phyloP scores from a whole-genome alignment of 441 rosid genomes.

The Populus hybrid region DNA sequence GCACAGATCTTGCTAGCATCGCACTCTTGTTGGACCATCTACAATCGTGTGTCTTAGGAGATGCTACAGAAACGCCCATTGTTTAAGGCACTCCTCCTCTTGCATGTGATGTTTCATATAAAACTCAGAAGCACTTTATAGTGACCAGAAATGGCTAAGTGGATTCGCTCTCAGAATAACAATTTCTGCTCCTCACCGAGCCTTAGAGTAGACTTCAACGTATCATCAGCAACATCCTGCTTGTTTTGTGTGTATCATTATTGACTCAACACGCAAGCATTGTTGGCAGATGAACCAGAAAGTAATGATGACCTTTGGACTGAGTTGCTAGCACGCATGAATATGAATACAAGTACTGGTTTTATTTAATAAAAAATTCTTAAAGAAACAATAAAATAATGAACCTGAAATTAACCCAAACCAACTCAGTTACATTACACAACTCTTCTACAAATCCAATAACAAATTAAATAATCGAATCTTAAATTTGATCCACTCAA shows the following conservation, averaged over 20 bases:
- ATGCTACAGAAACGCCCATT: not conserved
- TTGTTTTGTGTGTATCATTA: not conserved
- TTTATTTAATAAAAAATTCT: slow-evolving; percentile 17
- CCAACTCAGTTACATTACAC: slow-evolving; percentile 33
- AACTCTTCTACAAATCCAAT: slow-evolving; percentile 28
- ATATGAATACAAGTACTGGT: slow-evolving; percentile 8
- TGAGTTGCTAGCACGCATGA: not conserved
- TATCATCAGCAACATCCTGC: not conserved
- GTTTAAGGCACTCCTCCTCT: not conserved
- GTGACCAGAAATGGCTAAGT: not conserved
- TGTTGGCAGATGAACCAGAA: not conserved
- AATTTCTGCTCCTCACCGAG: not conserved
- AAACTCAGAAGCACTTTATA: not conserved
- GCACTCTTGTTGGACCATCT: not conserved
- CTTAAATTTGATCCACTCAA: slow-evolving; percentile 14
- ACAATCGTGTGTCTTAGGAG: not conserved
- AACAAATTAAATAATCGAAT: slow-evolving; percentile 18
- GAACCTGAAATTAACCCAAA: slow-evolving; percentile 37
- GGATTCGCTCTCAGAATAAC: not conserved
- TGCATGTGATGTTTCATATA: not conserved
- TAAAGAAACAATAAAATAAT: slow-evolving; percentile 19
- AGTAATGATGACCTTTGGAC: not conserved
- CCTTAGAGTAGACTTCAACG: not conserved
- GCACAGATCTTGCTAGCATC: not conserved
- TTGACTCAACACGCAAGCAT: not conserved